Base-by-base conservation (phyloP, 1,284 basidiomycete genomes). In the Lignosus rhinocerotis region DNA sequence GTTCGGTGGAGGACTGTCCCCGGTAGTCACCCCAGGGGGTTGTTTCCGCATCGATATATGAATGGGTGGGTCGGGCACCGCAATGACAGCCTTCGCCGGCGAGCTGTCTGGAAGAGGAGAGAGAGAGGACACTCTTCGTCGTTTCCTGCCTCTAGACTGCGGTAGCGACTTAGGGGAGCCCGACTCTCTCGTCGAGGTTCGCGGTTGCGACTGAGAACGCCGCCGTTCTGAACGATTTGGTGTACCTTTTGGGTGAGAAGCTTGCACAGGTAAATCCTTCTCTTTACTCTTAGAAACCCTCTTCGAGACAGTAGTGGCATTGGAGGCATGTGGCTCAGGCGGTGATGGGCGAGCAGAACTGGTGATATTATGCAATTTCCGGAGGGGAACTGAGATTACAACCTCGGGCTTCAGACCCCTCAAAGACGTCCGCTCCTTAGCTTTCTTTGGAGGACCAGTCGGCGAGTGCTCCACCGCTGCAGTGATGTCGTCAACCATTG, bases 351-450 rank as follows among this genome's bases (percentile, higher is more conserved):
- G 53, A 46, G 16, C 42, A 17, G 44, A 33, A 3, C 6, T 50
- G 12, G 49, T 32, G 6, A 14, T 16, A 12, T 39, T 34, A 30
- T 25, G 38, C 42, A 34, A 33, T 9, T 32, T 45, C 32, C 17
- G 45, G 1, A 31, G 50, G 21, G 45, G 14, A 11, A 74, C 64
- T 25, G 68, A 70, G 44, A 69, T 70, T 64, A 77, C 72, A 58
- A 67, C 68, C 55, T 78, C 77, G 3, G 73, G 72, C 11, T 72
- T 70, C 66, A 75, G 72, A 36, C 46, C 34, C 16, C 45, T 19
- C 16, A 21, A 31, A 7, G 70, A 68, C 38, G 62, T 64, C 14
- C 68, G 7, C 25, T 31, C 41, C 52, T 54, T 63, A 16, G 48
- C 17, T 21, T 25, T 41, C 11, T 48, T 60, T 11, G 44, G 50